phyloP scores from a whole-genome alignment of 2,329 filamentous ascomycete genomes.

The Colletotrichum sp. region DNA sequence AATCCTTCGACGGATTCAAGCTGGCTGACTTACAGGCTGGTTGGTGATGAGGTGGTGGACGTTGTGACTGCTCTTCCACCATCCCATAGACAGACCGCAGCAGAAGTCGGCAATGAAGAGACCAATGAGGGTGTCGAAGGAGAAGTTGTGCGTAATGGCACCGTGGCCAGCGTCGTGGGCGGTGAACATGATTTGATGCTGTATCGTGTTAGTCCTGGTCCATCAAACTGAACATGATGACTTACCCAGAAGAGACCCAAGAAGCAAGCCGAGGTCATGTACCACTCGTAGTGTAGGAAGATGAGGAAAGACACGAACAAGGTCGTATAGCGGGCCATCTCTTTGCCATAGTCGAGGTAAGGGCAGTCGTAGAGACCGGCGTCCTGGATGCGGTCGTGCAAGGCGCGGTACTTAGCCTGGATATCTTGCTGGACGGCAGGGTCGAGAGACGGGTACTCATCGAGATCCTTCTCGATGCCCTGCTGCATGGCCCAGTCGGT shows the following conservation, averaged over 20 bases:
- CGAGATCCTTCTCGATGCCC: constrained; percentile 37
- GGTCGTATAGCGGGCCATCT: constrained; percentile 56
- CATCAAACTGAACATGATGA: background rate
- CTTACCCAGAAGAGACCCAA: constrained; percentile 67
- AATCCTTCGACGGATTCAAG: background rate
- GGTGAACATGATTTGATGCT: constrained; percentile 73
- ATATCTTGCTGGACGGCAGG: constrained; percentile 59
- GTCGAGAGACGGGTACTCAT: constrained; percentile 58
- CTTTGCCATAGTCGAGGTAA: constrained; percentile 63
- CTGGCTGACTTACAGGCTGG: constrained; percentile 53
- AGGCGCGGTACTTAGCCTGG: constrained; percentile 55
- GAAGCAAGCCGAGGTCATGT: constrained; percentile 60
- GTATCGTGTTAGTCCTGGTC: constrained; percentile 21
- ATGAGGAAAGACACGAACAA: constrained; percentile 56
- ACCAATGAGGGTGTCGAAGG: constrained; percentile 63
- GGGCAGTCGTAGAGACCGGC: constrained; percentile 64
- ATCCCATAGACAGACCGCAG: constrained; percentile 69
- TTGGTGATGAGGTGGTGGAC: constrained; percentile 73
- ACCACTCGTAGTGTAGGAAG: constrained; percentile 56
- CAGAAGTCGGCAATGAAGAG: constrained; percentile 70
- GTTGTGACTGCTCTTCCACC: constrained; percentile 75
- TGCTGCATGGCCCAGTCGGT: constrained; percentile 40
- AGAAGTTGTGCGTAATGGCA: constrained; percentile 66
- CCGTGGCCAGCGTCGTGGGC: constrained; percentile 70
- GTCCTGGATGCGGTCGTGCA: constrained; percentile 60